phyloP scores from a whole-genome alignment of 1,139 yeast species.

The Kurtzmaniella quercitrusa region DNA sequence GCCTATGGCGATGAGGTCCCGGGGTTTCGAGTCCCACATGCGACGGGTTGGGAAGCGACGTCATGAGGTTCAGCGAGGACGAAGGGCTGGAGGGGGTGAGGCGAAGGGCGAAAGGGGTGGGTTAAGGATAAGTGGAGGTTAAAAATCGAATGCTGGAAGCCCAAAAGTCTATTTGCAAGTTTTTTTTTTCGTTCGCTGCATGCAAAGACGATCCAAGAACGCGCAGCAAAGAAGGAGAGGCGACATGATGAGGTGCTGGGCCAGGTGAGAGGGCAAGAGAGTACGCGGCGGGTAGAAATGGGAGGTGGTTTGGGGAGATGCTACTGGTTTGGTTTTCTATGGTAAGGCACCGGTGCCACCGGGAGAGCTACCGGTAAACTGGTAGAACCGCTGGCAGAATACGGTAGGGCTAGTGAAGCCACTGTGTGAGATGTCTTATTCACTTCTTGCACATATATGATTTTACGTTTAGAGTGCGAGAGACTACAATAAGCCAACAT shows the following conservation, averaged over 20 bases:
- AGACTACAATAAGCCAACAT: too few species aligned
- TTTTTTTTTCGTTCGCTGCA: background rate
- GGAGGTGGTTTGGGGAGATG: background rate
- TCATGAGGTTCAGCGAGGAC: slow-evolving; percentile 6
- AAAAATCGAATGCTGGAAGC: background rate
- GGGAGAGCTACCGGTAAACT: too few species aligned
- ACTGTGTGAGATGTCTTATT: too few species aligned
- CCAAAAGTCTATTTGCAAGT: background rate
- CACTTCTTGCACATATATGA: too few species aligned
- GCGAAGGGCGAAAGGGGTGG: background rate
- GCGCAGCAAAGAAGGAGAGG: background rate
- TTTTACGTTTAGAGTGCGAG: too few species aligned
- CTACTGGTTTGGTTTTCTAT: background rate
- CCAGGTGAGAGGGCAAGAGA: background rate
- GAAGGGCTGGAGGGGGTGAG: background rate
- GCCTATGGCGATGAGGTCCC: slow-evolving; percentile 51
- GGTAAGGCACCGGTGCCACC: too few species aligned
- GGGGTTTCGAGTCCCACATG: slow-evolving; percentile 8
- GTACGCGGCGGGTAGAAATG: background rate
- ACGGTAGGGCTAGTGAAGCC: too few species aligned
- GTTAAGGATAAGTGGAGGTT: background rate
- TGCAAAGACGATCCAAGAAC: background rate
- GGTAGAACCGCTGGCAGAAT: too few species aligned
- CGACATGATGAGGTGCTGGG: background rate
- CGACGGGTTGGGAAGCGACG: slow-evolving; percentile 12